phyloP scores from a whole-genome alignment of 257 asterid species.

The Ophiorrhiza pumila region DNA sequence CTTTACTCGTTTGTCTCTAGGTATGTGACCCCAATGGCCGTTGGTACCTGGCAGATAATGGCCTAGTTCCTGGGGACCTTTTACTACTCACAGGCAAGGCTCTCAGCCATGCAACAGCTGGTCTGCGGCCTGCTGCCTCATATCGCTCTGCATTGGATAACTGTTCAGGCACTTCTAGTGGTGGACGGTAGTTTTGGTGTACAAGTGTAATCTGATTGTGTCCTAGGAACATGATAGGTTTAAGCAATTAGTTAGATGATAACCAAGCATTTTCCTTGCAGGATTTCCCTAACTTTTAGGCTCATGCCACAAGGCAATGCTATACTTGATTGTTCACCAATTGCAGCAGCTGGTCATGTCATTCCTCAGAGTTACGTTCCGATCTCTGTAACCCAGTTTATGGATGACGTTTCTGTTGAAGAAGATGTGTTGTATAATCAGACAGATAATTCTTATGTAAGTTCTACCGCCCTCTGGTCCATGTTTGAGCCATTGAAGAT shows the following conservation, averaged over 20 bases:
- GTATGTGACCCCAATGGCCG: slow-evolving; percentile 91
- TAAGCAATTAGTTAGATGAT: slow-evolving; percentile 12
- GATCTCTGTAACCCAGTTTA: slow-evolving; percentile 84
- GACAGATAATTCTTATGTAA: slow-evolving; percentile 61
- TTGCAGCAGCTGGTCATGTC: slow-evolving; percentile 91
- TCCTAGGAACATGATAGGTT: slow-evolving; percentile 20
- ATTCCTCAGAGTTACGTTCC: slow-evolving; percentile 85
- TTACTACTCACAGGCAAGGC: slow-evolving; percentile 90
- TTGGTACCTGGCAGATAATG: slow-evolving; percentile 92
- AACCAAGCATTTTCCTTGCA: slow-evolving; percentile 39
- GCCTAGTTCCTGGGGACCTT: slow-evolving; percentile 76
- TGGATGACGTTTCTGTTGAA: slow-evolving; percentile 90
- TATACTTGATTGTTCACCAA: slow-evolving; percentile 73
- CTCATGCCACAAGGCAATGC: slow-evolving; percentile 97
- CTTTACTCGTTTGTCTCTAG: slow-evolving; percentile 40
- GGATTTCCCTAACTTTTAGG: slow-evolving; percentile 84
- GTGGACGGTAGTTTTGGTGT: slow-evolving; percentile 60
- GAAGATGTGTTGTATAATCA: slow-evolving; percentile 60
- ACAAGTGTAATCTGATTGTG: slow-evolving; percentile 16
- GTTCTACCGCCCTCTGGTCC: slow-evolving; percentile 28
- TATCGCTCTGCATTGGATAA: slow-evolving; percentile 54
- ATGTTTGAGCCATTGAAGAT: not conserved
- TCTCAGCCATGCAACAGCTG: slow-evolving; percentile 92
- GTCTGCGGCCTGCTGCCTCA: slow-evolving; percentile 78
- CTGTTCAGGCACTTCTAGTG: slow-evolving; percentile 35